Percentiles rank a stretch among this genome's conserved stretches.
phyloP scores from a whole-genome alignment of 2,329 filamentous ascomycete species.

The Fusarium falciforme region DNA sequence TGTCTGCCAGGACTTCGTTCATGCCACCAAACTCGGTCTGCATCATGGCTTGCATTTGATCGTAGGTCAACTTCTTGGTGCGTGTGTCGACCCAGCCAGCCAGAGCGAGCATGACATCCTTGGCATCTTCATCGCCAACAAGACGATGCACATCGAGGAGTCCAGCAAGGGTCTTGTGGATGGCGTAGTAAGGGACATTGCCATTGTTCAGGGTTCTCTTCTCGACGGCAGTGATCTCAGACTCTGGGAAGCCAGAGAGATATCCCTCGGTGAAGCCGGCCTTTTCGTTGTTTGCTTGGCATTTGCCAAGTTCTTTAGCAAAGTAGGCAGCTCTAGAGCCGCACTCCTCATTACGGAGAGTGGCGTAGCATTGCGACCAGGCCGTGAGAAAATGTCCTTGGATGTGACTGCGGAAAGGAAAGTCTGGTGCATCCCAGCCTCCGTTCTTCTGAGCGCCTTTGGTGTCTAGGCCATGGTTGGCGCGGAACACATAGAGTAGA shows the following conservation, averaged over 20 bases:
- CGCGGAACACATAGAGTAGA: conserved; percentile 27
- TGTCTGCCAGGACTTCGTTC: conserved; percentile 62
- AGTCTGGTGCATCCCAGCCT: conserved; percentile 65
- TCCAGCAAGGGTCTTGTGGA: conserved; percentile 66
- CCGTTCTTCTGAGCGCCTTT: conserved; percentile 58
- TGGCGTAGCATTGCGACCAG: conserved; percentile 62
- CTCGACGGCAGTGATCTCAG: conserved; percentile 59
- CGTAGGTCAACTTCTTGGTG: conserved; percentile 54
- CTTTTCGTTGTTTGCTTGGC: conserved; percentile 61
- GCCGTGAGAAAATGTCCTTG: conserved; percentile 64
- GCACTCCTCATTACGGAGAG: conserved; percentile 55
- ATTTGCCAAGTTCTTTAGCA: conserved; percentile 60
- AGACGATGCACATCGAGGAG: conserved; percentile 62
- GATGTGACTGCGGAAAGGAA: conserved; percentile 63
- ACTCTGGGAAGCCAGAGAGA: conserved; percentile 64
- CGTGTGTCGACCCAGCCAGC: conserved; percentile 62
- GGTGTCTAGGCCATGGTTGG: conserved; percentile 45
- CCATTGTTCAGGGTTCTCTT: conserved; percentile 57
- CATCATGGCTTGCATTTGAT: conserved; percentile 61
- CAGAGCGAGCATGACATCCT: conserved; percentile 56
- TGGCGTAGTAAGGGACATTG: conserved; percentile 65
- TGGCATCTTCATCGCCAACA: conserved; percentile 55
- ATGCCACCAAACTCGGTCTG: conserved; percentile 65
- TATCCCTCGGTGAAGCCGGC: conserved; percentile 59
- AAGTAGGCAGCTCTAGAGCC: conserved; percentile 59